Percentiles rank a stretch among this genome's conserved stretches.
Evolutionary conservation across 73 alveolate genomes (phyloP).

Genomic region (Tetrahymena thermophila): DNA sequence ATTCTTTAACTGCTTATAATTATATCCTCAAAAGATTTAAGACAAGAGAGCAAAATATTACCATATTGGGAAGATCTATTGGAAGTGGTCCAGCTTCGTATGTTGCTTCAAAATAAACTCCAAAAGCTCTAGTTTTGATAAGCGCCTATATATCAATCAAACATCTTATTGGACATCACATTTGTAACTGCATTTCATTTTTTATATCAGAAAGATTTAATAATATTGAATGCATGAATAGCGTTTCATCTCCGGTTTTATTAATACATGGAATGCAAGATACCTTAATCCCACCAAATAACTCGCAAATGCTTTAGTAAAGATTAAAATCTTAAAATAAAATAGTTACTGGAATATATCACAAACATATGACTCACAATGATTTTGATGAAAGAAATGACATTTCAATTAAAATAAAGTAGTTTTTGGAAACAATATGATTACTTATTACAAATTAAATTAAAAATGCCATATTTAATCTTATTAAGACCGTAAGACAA

Average conservation of each 20-base stretch:
- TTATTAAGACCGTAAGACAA: too few relatives aligned
- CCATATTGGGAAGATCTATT: constrained; percentile 65
- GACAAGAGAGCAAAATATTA: constrained; percentile 47
- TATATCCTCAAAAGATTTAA: constrained; percentile 41
- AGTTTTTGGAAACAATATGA: not conserved
- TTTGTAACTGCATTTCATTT: not conserved
- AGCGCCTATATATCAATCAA: constrained; percentile 80
- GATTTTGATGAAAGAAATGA: not conserved
- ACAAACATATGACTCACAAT: not conserved
- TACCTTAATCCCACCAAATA: not conserved
- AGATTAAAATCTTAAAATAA: not conserved
- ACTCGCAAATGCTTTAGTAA: not conserved
- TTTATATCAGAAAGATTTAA: not conserved
- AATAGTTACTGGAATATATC: not conserved
- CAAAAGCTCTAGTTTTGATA: constrained; percentile 59
- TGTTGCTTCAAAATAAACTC: constrained; percentile 58
- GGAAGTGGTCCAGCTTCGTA: constrained; percentile 78
- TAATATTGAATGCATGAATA: not conserved
- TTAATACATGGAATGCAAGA: not conserved
- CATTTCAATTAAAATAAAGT: not conserved
- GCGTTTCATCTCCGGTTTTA: not conserved
- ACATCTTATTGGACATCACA: constrained; percentile 34
- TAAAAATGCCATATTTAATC: not conserved
- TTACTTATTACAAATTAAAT: not conserved
- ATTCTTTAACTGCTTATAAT: constrained; percentile 52